These are phyloP conservation scores for Cucumis melo DNA, from an alignment of 306 rosid species.

Conservation along the genomic window DNA sequence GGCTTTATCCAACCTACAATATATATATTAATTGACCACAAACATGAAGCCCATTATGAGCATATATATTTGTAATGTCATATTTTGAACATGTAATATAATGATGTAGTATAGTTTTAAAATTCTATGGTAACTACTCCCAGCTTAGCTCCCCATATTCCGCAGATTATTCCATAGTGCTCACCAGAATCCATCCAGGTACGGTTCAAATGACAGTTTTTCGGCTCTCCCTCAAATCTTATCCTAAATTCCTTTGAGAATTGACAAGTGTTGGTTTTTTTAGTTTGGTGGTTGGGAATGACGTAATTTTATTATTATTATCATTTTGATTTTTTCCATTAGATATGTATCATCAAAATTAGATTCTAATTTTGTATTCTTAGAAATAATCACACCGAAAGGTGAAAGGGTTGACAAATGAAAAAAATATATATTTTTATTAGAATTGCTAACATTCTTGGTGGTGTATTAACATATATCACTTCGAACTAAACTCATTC, in stretches of 20 bases:
- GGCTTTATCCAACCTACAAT: neutral
- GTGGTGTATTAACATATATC: too few relatives aligned
- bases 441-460: too few relatives aligned
- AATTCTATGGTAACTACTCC: neutral
- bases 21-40: neutral
- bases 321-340: neutral
- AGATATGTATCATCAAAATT: neutral
- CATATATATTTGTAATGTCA: neutral
- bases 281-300: neutral
- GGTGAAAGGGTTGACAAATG: neutral
- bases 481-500: too few relatives aligned
- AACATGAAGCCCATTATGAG: neutral
- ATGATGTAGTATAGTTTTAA: neutral
- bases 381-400: neutral
- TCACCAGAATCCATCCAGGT: neutral
- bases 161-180: neutral
- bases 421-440: neutral
- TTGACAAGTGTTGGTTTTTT: neutral
- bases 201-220: neutral
- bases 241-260: neutral
- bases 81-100: neutral
- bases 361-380: neutral
- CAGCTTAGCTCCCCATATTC: neutral
- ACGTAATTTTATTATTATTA: neutral
- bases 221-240: neutral